Conservation (phyloP, 177 flowering plant species). For the Telopea speciosissima region DNA sequence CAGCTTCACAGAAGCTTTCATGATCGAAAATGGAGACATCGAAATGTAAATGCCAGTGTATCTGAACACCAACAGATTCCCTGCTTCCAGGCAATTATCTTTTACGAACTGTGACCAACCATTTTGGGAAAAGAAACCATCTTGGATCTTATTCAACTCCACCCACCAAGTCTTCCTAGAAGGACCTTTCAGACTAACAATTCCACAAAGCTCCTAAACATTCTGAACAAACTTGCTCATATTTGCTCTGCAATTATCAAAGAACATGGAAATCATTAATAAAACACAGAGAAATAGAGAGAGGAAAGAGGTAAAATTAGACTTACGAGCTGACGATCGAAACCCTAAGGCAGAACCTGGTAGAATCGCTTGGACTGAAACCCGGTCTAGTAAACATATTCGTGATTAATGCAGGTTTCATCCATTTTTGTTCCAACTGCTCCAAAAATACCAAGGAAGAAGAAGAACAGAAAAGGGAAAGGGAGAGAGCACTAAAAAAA, state of each 20-base stretch:
- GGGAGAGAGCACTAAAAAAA: too few relatives aligned
- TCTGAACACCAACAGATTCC: conserved; percentile 20
- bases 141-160: conserved; percentile 12
- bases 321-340: neutral
- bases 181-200: conserved; percentile 32
- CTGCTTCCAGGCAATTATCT: conserved; percentile 15
- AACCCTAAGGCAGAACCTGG: neutral
- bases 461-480: too few relatives aligned
- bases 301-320: neutral
- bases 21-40: conserved; percentile 18
- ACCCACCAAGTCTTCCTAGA: conserved; percentile 37
- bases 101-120: conserved; percentile 23
- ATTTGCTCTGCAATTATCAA: conserved; percentile 2
- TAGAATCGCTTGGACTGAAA: neutral
- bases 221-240: conserved; percentile 13
- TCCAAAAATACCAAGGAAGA: too few relatives aligned
- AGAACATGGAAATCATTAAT: neutral
- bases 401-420: too few relatives aligned
- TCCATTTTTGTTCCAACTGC: too few relatives aligned
- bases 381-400: neutral
- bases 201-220: neutral
- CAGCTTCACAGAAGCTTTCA: too few relatives aligned
- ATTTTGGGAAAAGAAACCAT: conserved; percentile 6
- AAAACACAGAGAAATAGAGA: neutral
- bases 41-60: conserved; percentile 17